Percentiles rank a stretch among this genome's conserved stretches.
These are phyloP conservation scores for Wallemia ichthyophaga DNA, from an alignment of 1,284 basidiomycete genomes.

Conservation along the genomic window DNA sequence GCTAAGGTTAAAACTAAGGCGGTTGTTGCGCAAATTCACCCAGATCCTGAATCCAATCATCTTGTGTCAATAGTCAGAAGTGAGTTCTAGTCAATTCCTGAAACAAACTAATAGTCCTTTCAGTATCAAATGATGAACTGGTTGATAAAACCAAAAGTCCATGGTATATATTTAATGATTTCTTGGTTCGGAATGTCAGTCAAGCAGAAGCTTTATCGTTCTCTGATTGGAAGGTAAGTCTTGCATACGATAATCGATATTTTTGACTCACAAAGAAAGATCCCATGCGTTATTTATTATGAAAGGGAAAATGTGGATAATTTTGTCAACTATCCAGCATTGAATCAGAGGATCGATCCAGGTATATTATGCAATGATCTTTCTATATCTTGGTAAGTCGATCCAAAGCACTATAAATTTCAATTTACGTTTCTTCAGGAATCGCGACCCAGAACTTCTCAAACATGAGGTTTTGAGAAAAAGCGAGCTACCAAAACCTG, in stretches of 20 bases:
- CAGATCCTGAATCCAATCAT: constrained; percentile 47
- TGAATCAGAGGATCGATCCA: constrained; percentile 39
- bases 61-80: constrained; percentile 66
- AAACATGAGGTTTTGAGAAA: constrained; percentile 37
- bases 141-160: constrained; percentile 20
- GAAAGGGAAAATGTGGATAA: constrained; percentile 37
- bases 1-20: constrained; percentile 19
- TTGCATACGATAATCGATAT: not conserved
- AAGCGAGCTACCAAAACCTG: constrained; percentile 56
- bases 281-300: constrained; percentile 61
- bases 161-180: constrained; percentile 96
- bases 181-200: constrained; percentile 52
- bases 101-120: not conserved
- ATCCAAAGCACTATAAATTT: not conserved
- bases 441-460: constrained; percentile 38
- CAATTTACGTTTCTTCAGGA: constrained; percentile 18
- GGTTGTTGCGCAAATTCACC: constrained; percentile 52
- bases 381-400: constrained; percentile 43
- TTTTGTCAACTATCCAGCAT: constrained; percentile 29
- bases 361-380: constrained; percentile 57
- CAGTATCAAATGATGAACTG: constrained; percentile 29
- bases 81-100: constrained; percentile 10
- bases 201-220: constrained; percentile 69
- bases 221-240: constrained; percentile 68
- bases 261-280: constrained; percentile 18